A percentile compares a stretch with the other conserved stretches of the same genome.
Conservation (phyloP, 179 eudicot species). For the Carnegiea gigantea region DNA sequence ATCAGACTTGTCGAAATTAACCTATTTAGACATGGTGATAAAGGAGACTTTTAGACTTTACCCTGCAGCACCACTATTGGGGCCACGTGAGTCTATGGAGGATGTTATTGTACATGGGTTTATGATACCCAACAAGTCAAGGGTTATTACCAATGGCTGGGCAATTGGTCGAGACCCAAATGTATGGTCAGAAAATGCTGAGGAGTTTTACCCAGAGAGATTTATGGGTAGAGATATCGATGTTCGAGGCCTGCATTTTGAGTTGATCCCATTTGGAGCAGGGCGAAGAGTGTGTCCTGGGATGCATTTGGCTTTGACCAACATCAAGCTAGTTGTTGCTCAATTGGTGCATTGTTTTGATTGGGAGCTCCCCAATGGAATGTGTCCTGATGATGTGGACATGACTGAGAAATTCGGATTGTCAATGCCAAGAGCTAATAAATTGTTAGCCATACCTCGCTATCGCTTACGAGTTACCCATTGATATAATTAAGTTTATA, state of each 20-base stretch:
- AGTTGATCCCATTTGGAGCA: constrained; percentile 16
- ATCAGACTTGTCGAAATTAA: constrained; percentile 19
- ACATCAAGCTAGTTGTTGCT: constrained; percentile 14
- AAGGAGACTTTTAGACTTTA: constrained; percentile 21
- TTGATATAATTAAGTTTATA: too few species aligned
- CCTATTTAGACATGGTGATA: constrained; percentile 30
- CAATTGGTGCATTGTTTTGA: constrained; percentile 28
- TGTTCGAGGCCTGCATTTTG: constrained; percentile 13
- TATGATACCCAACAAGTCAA: constrained; percentile 17
- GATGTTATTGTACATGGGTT: constrained; percentile 15
- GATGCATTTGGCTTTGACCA: constrained; percentile 13
- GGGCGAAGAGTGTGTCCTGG: constrained; percentile 21
- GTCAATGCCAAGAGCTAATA: constrained; percentile 7
- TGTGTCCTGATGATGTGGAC: constrained; percentile 22
- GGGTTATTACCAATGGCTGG: constrained; percentile 25
- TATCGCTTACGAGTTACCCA: neutral
- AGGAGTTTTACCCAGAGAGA: constrained; percentile 30
- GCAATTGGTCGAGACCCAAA: constrained; percentile 22
- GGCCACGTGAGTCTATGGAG: constrained; percentile 15
- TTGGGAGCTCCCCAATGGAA: constrained; percentile 22
- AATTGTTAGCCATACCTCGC: constrained; percentile 13
- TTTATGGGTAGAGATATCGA: constrained; percentile 9
- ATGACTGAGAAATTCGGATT: constrained; percentile 32
- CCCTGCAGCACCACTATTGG: constrained; percentile 12
- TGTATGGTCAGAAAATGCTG: constrained; percentile 26